Conservation (phyloP, 192 early-diverging fungal genomes). For the Entomortierella beljakovae region DNA sequence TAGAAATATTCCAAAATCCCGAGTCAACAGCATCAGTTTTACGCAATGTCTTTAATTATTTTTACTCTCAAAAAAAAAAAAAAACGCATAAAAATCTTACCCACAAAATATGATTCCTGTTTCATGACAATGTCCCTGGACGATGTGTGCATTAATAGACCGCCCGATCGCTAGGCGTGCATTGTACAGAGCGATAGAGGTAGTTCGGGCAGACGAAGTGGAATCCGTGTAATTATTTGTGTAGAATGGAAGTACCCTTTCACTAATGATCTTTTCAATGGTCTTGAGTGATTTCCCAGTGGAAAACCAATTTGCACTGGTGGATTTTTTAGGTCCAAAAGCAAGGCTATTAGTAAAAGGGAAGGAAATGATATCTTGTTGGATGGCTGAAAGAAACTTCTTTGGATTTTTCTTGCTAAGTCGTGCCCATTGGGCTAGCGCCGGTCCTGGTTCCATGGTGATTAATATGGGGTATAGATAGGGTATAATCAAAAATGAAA, state of each 20-base stretch:
- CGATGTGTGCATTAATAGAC: conserved; percentile 12
- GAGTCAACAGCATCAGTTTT: too few relatives aligned
- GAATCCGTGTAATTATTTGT: background rate
- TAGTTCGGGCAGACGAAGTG: background rate
- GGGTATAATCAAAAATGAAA: too few relatives aligned
- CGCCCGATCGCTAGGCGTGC: background rate
- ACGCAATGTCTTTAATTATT: too few relatives aligned
- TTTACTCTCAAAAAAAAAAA: background rate
- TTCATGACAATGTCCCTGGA: conserved; percentile 13
- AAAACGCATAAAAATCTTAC: background rate
- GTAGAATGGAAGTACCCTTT: background rate
- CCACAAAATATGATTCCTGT: conserved; percentile 17
- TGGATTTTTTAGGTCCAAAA: conserved; percentile 6
- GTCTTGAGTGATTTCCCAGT: background rate
- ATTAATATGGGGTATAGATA: background rate
- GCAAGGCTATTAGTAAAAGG: background rate
- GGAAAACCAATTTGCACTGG: background rate
- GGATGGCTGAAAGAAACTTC: conserved; percentile 1
- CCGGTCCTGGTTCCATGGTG: background rate
- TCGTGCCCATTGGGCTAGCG: conserved; percentile 2
- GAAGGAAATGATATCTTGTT: background rate
- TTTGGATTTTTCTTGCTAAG: background rate
- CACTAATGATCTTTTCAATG: background rate
- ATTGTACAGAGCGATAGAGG: background rate
- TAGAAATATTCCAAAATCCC: too few relatives aligned